Base-by-base conservation (phyloP, 2,329 filamentous ascomycete genomes). In the Neopestalotiopsis clavispora region DNA sequence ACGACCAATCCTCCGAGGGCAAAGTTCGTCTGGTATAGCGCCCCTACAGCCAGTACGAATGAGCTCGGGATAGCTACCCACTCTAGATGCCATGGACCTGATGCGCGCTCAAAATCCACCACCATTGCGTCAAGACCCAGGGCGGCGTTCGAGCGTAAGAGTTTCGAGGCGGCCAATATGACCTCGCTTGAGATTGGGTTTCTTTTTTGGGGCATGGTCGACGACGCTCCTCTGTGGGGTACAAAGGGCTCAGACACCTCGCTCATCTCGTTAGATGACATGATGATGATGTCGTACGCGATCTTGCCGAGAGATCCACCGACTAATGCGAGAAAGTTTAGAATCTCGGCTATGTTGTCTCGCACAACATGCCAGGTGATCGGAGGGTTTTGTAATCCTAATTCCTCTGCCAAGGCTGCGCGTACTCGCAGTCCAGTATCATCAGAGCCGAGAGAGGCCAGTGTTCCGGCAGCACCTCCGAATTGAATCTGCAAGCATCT, bases 281-380 rank as follows among this genome's bases (percentile, higher is more conserved):
- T 87, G 72, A 88, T 78, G 40, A 89, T 87, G 0, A 89, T 75
- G 69, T 89, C 87, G 4, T 87, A 78, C 1, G 86, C 86, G 13
- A 89, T 78, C 72, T 89, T 89, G 20, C 86, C 87, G 6, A 89
- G 77, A 0, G 82, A 82, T 0, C 86, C 86, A 2, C 86, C 86
- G 2, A 89, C 74, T 1, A 89, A 79, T 0, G 85, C 86, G 1
- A 89, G 81, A 68, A 84, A 85, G 68, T 86, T 87, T 13, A 83
- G 75, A 4, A 87, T 81, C 74, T 89, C 86, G 1, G 86, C 86
- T 1, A 89, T 76, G 0, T 80, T 83, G 71, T 89, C 87, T 6
- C 87, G 80, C 1, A 84, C 85, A 12, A 87, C 85, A 69, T 89
- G 86, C 87, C 86, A 89, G 1, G 86, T 88, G 57, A 89, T 87